Percentiles rank a stretch among this genome's conserved stretches.
These are phyloP conservation scores for Nannizziopsis barbatae DNA, from an alignment of 2,329 filamentous ascomycete genomes.

Conservation along the genomic window DNA sequence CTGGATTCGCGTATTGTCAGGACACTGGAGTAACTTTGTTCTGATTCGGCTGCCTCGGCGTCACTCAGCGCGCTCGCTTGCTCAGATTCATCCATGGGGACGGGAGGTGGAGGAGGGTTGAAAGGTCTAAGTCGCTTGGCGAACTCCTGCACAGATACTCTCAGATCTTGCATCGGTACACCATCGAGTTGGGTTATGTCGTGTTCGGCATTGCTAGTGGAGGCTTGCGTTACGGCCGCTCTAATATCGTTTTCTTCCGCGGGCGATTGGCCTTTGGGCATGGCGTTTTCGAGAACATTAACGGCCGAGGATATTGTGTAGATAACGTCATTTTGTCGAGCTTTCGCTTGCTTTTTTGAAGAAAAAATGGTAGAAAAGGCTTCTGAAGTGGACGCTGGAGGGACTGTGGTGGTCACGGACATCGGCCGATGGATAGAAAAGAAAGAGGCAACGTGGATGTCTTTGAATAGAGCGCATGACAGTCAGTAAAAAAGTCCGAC, in stretches of 20 bases:
- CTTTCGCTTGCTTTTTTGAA: slow-evolving; percentile 39
- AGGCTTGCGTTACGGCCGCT: slow-evolving; percentile 22
- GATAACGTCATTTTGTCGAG: slow-evolving; percentile 48
- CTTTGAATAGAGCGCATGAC: slow-evolving; percentile 38
- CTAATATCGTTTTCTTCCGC: slow-evolving; percentile 26
- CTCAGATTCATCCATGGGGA: slow-evolving; percentile 43
- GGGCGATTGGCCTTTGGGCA: slow-evolving; percentile 28
- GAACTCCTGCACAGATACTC: slow-evolving; percentile 57
- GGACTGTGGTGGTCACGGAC: slow-evolving; percentile 72
- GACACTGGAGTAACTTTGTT: slow-evolving; percentile 40
- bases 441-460: slow-evolving; percentile 79
- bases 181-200: slow-evolving; percentile 33
- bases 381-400: slow-evolving; percentile 57
- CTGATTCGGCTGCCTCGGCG: slow-evolving; percentile 28
- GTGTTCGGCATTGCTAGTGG: slow-evolving; percentile 24
- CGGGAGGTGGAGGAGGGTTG: slow-evolving; percentile 68
- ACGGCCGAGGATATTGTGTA: slow-evolving; percentile 49
- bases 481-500: slow-evolving; percentile 8
- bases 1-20: slow-evolving; percentile 44
- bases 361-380: slow-evolving; percentile 79
- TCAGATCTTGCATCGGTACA: slow-evolving; percentile 48
- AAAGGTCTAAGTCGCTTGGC: slow-evolving; percentile 67
- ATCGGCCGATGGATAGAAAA: slow-evolving; percentile 94
- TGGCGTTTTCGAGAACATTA: slow-evolving; percentile 33
- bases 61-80: slow-evolving; percentile 21